Percentiles rank a stretch among this genome's conserved stretches.
Evolutionary conservation across 2,329 filamentous ascomycete genomes (phyloP).

Genomic region (Colletotrichum endophyticum): DNA sequence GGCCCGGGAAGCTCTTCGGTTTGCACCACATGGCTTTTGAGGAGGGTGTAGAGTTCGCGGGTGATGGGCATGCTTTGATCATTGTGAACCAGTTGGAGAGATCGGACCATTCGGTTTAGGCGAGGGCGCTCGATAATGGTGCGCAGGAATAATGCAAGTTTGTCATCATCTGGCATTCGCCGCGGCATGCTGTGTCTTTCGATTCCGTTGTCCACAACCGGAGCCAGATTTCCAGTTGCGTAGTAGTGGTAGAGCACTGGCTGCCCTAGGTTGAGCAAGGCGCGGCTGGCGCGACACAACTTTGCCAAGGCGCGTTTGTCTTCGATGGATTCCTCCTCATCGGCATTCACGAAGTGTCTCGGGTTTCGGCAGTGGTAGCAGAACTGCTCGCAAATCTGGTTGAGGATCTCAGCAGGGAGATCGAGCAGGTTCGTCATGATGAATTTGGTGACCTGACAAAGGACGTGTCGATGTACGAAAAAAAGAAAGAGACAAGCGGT

Average conservation of each 20-base stretch:
- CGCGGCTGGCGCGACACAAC: not conserved
- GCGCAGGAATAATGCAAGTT: not conserved
- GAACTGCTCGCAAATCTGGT: not conserved
- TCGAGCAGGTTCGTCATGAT: not conserved
- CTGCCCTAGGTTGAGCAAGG: not conserved
- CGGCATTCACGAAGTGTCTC: not conserved
- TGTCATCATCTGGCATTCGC: not conserved
- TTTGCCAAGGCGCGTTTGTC: not conserved
- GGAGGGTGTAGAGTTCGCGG: not conserved
- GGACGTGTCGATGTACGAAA: too few relatives aligned
- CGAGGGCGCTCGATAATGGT: not conserved
- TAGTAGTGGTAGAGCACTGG: not conserved
- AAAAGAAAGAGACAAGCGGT: fast-evolving
- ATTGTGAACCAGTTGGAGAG: not conserved
- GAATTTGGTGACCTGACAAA: not conserved
- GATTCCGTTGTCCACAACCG: not conserved
- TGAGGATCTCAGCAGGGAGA: not conserved
- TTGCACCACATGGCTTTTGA: not conserved
- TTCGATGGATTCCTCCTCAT: not conserved
- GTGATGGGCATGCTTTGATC: not conserved
- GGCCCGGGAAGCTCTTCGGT: too few relatives aligned
- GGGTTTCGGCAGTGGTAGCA: not conserved
- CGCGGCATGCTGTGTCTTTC: not conserved
- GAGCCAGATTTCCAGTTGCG: not conserved
- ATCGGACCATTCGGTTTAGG: not conserved